Base-by-base conservation (phyloP, 177 flowering plant species). In the Vitis hybrid region DNA sequence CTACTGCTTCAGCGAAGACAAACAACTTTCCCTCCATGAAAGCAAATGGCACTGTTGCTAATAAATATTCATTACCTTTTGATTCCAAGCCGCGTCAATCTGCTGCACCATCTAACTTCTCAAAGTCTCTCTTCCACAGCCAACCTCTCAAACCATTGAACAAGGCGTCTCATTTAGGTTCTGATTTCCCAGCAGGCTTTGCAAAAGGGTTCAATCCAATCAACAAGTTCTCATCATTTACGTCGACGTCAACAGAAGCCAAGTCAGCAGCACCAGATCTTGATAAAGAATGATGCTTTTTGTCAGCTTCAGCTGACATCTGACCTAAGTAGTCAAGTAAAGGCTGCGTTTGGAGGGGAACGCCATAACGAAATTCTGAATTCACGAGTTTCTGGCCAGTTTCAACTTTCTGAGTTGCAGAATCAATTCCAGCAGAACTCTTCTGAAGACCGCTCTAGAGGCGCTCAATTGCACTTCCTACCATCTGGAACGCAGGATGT, bases 231-330 rank as follows among this genome's bases (percentile, higher is more conserved):
- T 70, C 87, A n/a, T 72, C 86, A 59, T 75, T 76, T 72, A 12
- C 79, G 30, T 27, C 89, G 85, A 54, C 74, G 78, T n/a, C 86
- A 80, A 52, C 93, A 82, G 62, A 86, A 82, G 74, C 90, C 85
- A 73, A 81, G n/a, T 79, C 91, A 84, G 76, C 89, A 84, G 71
- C 87, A 78, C 48, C 89, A 86, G 71, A 67, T 73, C 64, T 62
- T 80, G 80, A 13, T 79, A 50, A 88, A 79, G 76, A 87, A 75
- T 80, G 91, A 86, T 72, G 67, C 78, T 71, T 80, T 79, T 74
- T 75, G 84, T 74, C 93, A 86, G 74, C 61, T 86, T 67, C 97
- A 88, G 58, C 59, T 81, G 73, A 62, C 87, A 52, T 73, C 93
- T 56, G 83, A 81, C 74, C 24, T 79, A 35, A 80, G 79, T 50